Conservation (phyloP, 129 eudicot species). For the Flaveria bidentis region DNA sequence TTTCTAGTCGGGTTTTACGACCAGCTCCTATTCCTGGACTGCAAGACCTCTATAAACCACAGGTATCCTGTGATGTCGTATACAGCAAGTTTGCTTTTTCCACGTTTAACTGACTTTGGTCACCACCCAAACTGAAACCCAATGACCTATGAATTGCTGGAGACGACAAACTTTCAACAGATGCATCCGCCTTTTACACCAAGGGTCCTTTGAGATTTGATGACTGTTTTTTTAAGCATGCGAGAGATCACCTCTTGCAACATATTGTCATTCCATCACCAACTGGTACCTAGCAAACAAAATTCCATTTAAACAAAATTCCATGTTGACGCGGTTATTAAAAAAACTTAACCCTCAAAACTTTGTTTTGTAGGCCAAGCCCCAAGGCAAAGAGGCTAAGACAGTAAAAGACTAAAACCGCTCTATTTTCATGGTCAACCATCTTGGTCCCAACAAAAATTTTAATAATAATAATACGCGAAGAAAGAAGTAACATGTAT, state of each 20-base stretch:
- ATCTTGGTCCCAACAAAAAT: too few relatives aligned
- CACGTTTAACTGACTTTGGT: conserved; percentile 1
- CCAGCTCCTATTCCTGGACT: not conserved
- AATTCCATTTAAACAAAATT: conserved; percentile 15
- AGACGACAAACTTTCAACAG: not conserved
- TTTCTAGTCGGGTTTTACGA: conserved; percentile 13
- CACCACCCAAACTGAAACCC: conserved; percentile 15
- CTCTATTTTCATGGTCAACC: too few relatives aligned
- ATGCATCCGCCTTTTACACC: not conserved
- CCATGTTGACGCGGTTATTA: not conserved
- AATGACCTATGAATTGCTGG: conserved; percentile 12
- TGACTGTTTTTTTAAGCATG: conserved; percentile 6
- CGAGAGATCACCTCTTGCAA: conserved; percentile 50
- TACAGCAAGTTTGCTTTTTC: conserved; percentile 6
- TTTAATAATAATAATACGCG: too few relatives aligned
- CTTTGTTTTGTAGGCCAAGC: too few relatives aligned
- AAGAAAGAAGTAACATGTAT: too few relatives aligned
- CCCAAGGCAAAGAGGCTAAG: too few relatives aligned
- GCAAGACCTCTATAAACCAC: not conserved
- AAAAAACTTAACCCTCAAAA: too few relatives aligned
- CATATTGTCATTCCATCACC: conserved; percentile 99
- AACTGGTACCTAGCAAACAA: conserved; percentile 65
- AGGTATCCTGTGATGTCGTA: conserved; percentile 10
- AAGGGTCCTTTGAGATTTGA: not conserved
- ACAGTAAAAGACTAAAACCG: too few relatives aligned